Evolutionary conservation across 495 filamentous ascomycete species (phyloP).

Genomic region (Neurospora pannonica): DNA sequence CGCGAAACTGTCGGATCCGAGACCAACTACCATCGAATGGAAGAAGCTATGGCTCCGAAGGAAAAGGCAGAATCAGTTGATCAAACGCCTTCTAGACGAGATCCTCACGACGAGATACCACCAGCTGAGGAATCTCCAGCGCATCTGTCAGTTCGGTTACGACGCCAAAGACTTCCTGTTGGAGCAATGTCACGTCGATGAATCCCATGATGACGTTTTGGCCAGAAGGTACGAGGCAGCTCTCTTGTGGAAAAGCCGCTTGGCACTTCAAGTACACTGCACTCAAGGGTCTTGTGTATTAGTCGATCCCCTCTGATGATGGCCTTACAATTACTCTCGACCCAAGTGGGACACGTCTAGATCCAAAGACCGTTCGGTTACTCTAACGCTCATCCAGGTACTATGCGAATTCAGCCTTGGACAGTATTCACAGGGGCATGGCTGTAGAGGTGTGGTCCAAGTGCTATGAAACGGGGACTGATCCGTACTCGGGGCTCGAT

Average conservation of each 20-base stretch:
- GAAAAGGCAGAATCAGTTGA: slow-evolving; percentile 41
- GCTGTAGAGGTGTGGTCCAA: slow-evolving; percentile 69
- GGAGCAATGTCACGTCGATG: slow-evolving; percentile 47
- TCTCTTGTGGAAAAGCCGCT: background rate
- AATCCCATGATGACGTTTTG: slow-evolving; percentile 63
- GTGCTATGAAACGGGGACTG: slow-evolving; percentile 22
- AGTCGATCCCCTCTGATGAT: background rate
- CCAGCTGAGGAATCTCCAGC: slow-evolving; percentile 58
- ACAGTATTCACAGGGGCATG: slow-evolving; percentile 68
- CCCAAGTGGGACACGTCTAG: background rate
- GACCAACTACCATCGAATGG: slow-evolving; percentile 61
- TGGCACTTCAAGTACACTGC: background rate
- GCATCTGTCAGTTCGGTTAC: slow-evolving; percentile 63
- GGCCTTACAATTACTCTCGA: background rate
- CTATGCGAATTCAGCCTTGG: slow-evolving; percentile 61
- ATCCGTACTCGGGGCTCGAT: slow-evolving; percentile 43
- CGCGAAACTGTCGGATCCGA: slow-evolving; percentile 36
- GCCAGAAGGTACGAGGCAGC: slow-evolving; percentile 56
- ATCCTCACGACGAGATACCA: slow-evolving; percentile 59
- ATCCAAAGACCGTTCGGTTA: background rate
- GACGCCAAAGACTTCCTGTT: slow-evolving; percentile 83
- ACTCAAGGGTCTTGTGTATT: background rate
- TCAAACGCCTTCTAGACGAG: slow-evolving; percentile 52
- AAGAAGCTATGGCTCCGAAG: slow-evolving; percentile 58
- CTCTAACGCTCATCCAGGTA: slow-evolving; percentile 41